phyloP scores from a whole-genome alignment of 2,329 filamentous ascomycete species.

The Claviceps spartinae region DNA sequence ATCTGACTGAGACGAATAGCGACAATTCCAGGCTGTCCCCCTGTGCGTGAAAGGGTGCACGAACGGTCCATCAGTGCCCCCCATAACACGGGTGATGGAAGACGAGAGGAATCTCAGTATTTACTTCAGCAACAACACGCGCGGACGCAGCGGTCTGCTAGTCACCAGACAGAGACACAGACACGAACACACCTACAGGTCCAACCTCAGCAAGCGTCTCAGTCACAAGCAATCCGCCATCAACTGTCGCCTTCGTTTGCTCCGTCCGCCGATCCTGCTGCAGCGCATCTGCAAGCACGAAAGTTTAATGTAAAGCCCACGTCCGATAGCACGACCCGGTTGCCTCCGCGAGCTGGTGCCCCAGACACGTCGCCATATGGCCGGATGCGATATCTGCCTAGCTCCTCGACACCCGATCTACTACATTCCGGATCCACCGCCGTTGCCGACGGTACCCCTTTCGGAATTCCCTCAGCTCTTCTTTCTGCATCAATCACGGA shows the following conservation, averaged over 20 bases:
- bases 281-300: slow-evolving; percentile 17
- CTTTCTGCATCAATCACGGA: slow-evolving; percentile 34
- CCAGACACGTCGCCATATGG: slow-evolving; percentile 33
- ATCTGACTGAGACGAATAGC: slow-evolving; percentile 27
- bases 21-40: slow-evolving; percentile 52
- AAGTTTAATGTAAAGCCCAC: slow-evolving; percentile 32
- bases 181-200: too few species aligned
- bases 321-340: slow-evolving; percentile 27
- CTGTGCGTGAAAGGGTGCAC: slow-evolving; percentile 50
- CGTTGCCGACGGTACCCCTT: slow-evolving; percentile 16
- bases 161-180: slow-evolving; percentile 24
- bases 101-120: slow-evolving; percentile 12
- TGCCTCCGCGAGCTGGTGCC: slow-evolving; percentile 28
- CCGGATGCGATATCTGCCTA: slow-evolving; percentile 27
- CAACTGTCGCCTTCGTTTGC: slow-evolving; percentile 43
- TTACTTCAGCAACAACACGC: slow-evolving; percentile 12
- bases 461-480: slow-evolving; percentile 32
- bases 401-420: slow-evolving; percentile 23
- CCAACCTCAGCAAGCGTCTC: too few species aligned
- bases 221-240: slow-evolving; percentile 18
- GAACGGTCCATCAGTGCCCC: slow-evolving; percentile 53
- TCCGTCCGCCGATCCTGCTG: slow-evolving; percentile 17
- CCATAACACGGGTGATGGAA: slow-evolving; percentile 2
- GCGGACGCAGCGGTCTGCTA: slow-evolving; percentile 19
- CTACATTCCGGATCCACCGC: slow-evolving; percentile 30